Percentiles rank a stretch among this genome's conserved stretches.
These are phyloP conservation scores for Neckera pumila DNA, from an alignment of 225 moss, liverwort and hornwort species.

Conservation along the genomic window DNA sequence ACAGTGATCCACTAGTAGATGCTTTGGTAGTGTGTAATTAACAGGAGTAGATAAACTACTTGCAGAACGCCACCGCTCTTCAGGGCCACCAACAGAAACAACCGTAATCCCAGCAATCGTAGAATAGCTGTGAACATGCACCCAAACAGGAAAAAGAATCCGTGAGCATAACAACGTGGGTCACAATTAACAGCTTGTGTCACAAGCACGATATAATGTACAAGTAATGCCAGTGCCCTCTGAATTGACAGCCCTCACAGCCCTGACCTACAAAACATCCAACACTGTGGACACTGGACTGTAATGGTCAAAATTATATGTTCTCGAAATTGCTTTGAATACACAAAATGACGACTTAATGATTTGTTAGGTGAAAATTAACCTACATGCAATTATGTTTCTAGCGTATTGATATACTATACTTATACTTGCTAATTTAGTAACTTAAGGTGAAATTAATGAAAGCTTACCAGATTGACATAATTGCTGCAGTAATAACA, in stretches of 20 bases:
- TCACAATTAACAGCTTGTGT: no score
- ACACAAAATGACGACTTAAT: not conserved
- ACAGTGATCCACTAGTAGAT: not conserved
- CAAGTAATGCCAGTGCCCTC: not conserved
- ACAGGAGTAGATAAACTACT: not conserved
- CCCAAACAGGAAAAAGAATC: not conserved
- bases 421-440: not conserved
- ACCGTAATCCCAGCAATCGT: not conserved
- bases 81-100: not conserved
- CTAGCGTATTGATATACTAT: no score
- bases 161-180: not conserved
- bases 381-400: not conserved
- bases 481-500: not conserved
- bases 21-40: not conserved
- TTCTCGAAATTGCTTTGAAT: not conserved
- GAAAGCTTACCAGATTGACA: not conserved
- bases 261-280: not conserved
- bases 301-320: no score
- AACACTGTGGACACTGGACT: not conserved
- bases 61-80: not conserved
- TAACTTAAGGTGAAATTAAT: no score
- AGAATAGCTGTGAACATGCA: not conserved
- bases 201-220: not conserved
- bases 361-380: not conserved
- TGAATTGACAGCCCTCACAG: not conserved